These are phyloP conservation scores for Wolfiporia cocos DNA, from an alignment of 1,284 basidiomycete species.

Conservation along the genomic window DNA sequence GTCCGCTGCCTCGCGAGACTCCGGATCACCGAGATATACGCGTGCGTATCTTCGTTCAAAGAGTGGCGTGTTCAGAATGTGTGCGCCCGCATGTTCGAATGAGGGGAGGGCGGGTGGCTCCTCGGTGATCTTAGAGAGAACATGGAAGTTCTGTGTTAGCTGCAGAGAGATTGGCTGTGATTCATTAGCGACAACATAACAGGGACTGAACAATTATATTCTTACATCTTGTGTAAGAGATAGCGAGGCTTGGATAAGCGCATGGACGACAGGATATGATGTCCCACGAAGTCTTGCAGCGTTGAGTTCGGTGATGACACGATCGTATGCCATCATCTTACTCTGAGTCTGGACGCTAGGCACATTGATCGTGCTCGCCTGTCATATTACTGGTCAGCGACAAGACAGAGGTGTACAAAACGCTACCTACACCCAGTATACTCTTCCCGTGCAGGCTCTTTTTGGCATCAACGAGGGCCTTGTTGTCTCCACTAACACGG, in stretches of 20 bases:
- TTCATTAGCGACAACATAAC: background rate
- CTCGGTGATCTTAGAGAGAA: constrained; percentile 63
- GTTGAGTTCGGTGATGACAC: constrained; percentile 72
- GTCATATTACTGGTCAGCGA: too few relatives aligned
- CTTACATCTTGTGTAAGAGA: constrained; percentile 52
- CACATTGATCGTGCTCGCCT: constrained; percentile 48
- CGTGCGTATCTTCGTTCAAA: constrained; percentile 72
- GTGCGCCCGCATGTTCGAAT: constrained; percentile 69
- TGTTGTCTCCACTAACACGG: constrained; percentile 47
- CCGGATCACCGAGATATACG: constrained; percentile 64
- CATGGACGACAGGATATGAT: constrained; percentile 71
- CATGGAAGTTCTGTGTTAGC: constrained; percentile 64
- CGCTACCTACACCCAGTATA: constrained; percentile 46
- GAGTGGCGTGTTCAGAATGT: constrained; percentile 68
- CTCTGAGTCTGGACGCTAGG: constrained; percentile 77
- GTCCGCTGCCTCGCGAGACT: constrained; percentile 55
- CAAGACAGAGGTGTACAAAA: too few relatives aligned
- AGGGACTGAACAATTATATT: constrained; percentile 7
- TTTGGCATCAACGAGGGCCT: constrained; percentile 49
- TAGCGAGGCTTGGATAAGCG: constrained; percentile 59
- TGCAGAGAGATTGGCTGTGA: constrained; percentile 44
- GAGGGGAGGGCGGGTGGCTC: constrained; percentile 67
- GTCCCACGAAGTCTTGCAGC: constrained; percentile 63
- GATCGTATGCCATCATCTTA: constrained; percentile 95
- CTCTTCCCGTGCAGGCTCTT: constrained; percentile 55